These are phyloP conservation scores for Groenewaldozyma salmanticensis DNA, from an alignment of 805 yeast species.

Conservation along the genomic window DNA sequence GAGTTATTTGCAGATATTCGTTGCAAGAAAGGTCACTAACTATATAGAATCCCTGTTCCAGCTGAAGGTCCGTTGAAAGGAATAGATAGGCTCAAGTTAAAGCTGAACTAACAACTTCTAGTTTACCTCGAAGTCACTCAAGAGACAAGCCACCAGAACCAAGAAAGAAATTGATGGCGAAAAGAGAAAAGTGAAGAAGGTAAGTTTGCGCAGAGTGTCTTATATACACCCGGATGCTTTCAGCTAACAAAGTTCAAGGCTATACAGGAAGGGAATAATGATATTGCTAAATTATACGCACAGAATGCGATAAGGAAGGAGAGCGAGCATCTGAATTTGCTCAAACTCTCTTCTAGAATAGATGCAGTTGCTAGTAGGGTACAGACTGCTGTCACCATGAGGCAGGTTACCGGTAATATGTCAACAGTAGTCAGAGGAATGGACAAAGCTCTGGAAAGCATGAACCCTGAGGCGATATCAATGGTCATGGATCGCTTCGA, in stretches of 20 bases:
- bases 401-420: slow-evolving; percentile 91
- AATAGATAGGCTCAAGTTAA: background rate
- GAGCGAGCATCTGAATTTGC: slow-evolving; percentile 71
- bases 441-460: slow-evolving; percentile 92
- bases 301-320: slow-evolving; percentile 91
- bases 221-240: background rate
- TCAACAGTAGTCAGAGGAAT: slow-evolving; percentile 85
- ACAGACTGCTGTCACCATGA: slow-evolving; percentile 97
- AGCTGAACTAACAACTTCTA: slow-evolving; percentile 17
- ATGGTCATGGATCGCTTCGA: slow-evolving; percentile 97
- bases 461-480: slow-evolving; percentile 90
- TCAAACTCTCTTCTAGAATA: slow-evolving; percentile 76
- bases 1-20: too few relatives aligned
- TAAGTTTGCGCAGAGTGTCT: slow-evolving; percentile 10
- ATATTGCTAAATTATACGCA: slow-evolving; percentile 89
- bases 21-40: slow-evolving; percentile 10
- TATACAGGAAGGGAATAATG: slow-evolving; percentile 72
- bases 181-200: slow-evolving; percentile 77
- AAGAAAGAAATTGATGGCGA: slow-evolving; percentile 84
- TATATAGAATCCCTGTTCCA: slow-evolving; percentile 51
- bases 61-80: slow-evolving; percentile 34
- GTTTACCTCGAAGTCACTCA: slow-evolving; percentile 90
- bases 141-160: slow-evolving; percentile 81
- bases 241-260: slow-evolving; percentile 33
- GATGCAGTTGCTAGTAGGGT: slow-evolving; percentile 95